These are phyloP conservation scores for Ophiostoma sp. DNA, from an alignment of 2,329 filamentous ascomycete species.

Conservation along the genomic window DNA sequence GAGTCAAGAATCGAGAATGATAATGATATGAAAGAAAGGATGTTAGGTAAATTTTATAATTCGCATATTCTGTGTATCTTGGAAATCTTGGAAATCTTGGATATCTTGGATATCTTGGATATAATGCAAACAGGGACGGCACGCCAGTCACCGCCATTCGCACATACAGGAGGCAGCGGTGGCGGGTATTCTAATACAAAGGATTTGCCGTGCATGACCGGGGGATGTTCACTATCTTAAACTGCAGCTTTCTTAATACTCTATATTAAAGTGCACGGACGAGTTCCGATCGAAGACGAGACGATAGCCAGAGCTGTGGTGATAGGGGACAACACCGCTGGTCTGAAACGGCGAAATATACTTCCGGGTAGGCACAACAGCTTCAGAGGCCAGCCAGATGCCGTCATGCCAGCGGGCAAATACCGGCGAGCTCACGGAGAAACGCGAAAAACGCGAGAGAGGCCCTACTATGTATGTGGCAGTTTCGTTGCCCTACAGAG, in stretches of 20 bases:
- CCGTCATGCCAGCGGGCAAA: constrained; percentile 5
- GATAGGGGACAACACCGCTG: background rate
- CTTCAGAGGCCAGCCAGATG: background rate
- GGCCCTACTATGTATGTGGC: background rate
- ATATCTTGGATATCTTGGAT: background rate
- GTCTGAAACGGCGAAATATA: background rate
- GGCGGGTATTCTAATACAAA: background rate
- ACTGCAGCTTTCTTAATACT: background rate
- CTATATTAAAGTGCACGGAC: background rate
- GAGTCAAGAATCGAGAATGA: background rate
- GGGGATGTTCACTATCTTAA: background rate
- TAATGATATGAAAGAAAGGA: background rate
- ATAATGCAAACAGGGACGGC: background rate
- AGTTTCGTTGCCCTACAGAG: background rate
- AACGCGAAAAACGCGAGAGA: background rate
- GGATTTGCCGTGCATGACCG: constrained; percentile 1
- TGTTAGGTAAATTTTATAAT: background rate
- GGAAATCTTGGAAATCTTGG: no score
- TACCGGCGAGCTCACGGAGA: background rate
- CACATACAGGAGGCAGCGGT: background rate
- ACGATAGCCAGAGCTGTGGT: background rate
- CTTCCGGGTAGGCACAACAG: background rate
- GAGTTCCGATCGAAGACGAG: background rate
- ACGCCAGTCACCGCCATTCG: constrained; percentile 4
- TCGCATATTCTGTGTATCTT: no score